Base-by-base conservation (phyloP, 208 protist species). In the Tritrichomonas foetus region DNA sequence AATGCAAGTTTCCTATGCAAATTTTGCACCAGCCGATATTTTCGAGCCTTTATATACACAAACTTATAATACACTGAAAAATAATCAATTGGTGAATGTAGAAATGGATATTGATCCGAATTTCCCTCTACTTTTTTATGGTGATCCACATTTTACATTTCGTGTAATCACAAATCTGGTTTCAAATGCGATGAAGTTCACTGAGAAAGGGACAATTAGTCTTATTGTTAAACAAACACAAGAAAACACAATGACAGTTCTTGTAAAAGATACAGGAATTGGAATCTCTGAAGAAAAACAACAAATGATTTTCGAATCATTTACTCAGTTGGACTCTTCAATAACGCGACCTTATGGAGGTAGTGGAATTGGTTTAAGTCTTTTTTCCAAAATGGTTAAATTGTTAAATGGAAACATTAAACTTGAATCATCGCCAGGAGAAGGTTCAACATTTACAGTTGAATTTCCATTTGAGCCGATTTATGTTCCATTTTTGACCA, bases 141-240 rank as follows among this genome's bases (percentile, higher is more conserved):
- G 74, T 1, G 74, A 82, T 30, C 74, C 74, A 49, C 74, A 82
- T 36, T 82, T 82, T 30, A n/a, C 95, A 30, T n/a, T 93, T 22
- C 94, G 96, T n/a, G 94, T 96, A 0, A 22, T 95, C 1, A n/a
- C 93, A 8, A 96, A 96, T 74, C 44, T 96, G 0, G 22, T 95
- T 30, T 84, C 92, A 9, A 96, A 96, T 92, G 94, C 96, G 0
- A 53, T 96, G 33, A 96, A 96, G 66, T 96, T 96, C 80, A 95
- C 95, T 30, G 61, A 92, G 5, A 75, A 94, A 82, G 93, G 66
- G 11, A 27, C 55, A 30, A 72, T 94, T 11, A 50, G n/a, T n/a
- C 5, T 49, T 9, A 22, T 11, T 33, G 47, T 49, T 20, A 82
- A 44, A 33, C 27, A 53, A 3, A 39, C 39, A 22, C 11, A 93